A percentile compares a stretch with the other conserved stretches of the same genome.
phyloP scores from a whole-genome alignment of 2,329 filamentous ascomycete species.

The Scytalidium sp. region DNA sequence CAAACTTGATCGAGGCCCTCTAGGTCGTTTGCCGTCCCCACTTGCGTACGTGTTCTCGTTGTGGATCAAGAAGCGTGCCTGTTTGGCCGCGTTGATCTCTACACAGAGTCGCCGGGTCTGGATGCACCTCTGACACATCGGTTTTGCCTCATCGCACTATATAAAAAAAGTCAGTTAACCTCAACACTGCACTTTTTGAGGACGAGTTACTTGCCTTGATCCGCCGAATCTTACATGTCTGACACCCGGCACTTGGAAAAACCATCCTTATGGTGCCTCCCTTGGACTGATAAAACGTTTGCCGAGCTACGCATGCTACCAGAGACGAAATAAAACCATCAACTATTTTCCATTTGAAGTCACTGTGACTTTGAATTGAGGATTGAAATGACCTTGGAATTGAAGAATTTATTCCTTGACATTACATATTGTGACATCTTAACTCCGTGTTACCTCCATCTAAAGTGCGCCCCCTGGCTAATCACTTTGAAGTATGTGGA shows the following conservation, averaged over 20 bases:
- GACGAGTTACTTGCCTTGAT: constrained; percentile 21
- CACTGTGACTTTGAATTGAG: no score
- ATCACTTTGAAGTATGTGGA: no score
- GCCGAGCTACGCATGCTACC: no score
- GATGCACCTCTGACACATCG: constrained; percentile 21
- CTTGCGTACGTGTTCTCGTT: constrained; percentile 27
- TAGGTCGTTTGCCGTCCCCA: constrained; percentile 26
- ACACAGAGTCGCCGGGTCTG: constrained; percentile 22
- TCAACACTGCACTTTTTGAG: background rate
- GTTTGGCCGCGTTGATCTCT: constrained; percentile 4
- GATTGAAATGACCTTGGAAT: no score
- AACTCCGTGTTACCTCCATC: no score
- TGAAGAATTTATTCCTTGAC: no score
- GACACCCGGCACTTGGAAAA: constrained; percentile 19
- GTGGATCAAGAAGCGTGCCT: constrained; percentile 16
- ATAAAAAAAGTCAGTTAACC: background rate
- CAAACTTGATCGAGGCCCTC: constrained; percentile 26
- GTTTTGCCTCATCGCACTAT: constrained; percentile 24
- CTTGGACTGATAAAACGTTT: no score
- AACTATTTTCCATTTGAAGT: no score
- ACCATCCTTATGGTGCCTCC: no score
- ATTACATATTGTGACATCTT: no score
- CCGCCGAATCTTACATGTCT: constrained; percentile 24
- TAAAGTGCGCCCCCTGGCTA: no score
- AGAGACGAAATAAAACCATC: no score